phyloP scores from a whole-genome alignment of 2,329 filamentous ascomycete genomes.

The Ascochyta rabiei region DNA sequence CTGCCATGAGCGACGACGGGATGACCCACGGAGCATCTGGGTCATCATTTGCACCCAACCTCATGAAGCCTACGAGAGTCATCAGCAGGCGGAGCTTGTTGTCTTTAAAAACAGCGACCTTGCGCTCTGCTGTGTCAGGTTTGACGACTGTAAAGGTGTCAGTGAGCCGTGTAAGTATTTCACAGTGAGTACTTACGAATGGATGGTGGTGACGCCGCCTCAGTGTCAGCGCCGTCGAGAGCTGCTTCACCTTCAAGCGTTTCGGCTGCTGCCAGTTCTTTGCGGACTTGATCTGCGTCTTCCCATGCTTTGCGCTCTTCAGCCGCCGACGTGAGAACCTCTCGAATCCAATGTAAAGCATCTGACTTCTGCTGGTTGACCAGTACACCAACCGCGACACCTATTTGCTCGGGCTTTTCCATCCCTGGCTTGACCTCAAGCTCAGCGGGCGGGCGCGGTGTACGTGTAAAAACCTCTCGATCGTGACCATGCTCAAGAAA shows the following conservation, averaged over 20 bases:
- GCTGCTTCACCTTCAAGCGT: slow-evolving; percentile 25
- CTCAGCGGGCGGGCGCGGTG: slow-evolving; percentile 75
- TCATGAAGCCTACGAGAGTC: slow-evolving; percentile 73
- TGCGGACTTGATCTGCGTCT: slow-evolving; percentile 68
- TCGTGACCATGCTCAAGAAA: slow-evolving; percentile 93
- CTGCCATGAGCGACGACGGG: slow-evolving; percentile 67
- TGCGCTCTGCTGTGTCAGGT: slow-evolving; percentile 69
- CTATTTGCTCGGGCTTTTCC: slow-evolving; percentile 71
- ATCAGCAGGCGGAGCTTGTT: slow-evolving; percentile 85
- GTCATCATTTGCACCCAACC: slow-evolving; percentile 71
- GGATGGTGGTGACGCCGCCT: slow-evolving; percentile 48
- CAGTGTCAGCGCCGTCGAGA: slow-evolving; percentile 45
- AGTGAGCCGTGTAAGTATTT: slow-evolving; percentile 30
- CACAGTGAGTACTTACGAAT: slow-evolving; percentile 45
- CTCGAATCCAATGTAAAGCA: slow-evolving; percentile 81
- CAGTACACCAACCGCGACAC: slow-evolving; percentile 78
- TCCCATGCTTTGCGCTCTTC: slow-evolving; percentile 80
- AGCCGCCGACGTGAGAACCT: slow-evolving; percentile 69
- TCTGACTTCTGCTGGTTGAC: slow-evolving; percentile 79
- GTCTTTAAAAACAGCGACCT: slow-evolving; percentile 84
- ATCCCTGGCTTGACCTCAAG: slow-evolving; percentile 79
- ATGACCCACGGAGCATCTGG: slow-evolving; percentile 80
- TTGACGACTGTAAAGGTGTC: slow-evolving; percentile 41
- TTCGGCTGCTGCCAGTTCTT: slow-evolving; percentile 48
- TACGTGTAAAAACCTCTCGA: slow-evolving; percentile 71